phyloP scores from a whole-genome alignment of 2,329 filamentous ascomycete genomes.

The Claviceps sp. region DNA sequence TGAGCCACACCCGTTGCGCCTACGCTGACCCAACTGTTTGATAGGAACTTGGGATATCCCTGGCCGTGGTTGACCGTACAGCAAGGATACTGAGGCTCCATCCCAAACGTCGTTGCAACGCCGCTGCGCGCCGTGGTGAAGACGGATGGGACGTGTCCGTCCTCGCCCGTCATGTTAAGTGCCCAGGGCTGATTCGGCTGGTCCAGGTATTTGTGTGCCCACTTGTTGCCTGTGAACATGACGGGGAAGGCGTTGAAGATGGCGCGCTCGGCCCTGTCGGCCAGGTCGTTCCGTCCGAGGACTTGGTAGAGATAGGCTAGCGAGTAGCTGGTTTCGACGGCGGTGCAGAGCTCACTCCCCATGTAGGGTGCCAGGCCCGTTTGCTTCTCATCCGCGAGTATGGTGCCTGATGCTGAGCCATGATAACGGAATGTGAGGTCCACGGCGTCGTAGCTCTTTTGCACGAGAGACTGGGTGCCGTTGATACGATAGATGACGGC shows the following conservation, averaged over 20 bases:
- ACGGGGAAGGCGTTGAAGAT: conserved; percentile 43
- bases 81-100: conserved; percentile 39
- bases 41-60: conserved; percentile 41
- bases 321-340: conserved; percentile 21
- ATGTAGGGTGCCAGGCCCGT: conserved; percentile 23
- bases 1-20: conserved; percentile 34
- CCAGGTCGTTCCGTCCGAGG: conserved; percentile 23
- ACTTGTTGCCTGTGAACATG: conserved; percentile 36
- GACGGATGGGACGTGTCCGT: conserved; percentile 12
- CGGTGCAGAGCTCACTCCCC: conserved; percentile 23
- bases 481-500: conserved; percentile 27
- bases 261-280: conserved; percentile 36
- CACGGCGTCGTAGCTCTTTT: conserved; percentile 23
- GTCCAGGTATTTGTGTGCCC: conserved; percentile 41
- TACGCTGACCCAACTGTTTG: conserved; percentile 30
- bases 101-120: conserved; percentile 28
- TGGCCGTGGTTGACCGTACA: conserved; percentile 47
- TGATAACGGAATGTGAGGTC: conserved; percentile 25
- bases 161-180: conserved; percentile 23
- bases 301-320: conserved; percentile 20
- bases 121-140: conserved; percentile 35
- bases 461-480: conserved; percentile 20
- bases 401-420: conserved; percentile 26
- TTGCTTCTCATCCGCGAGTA: conserved; percentile 28
- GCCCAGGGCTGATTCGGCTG: conserved; percentile 40